These are phyloP conservation scores for Nannizziopsis arthrosporioides DNA, from an alignment of 2,329 filamentous ascomycete species.

Conservation along the genomic window DNA sequence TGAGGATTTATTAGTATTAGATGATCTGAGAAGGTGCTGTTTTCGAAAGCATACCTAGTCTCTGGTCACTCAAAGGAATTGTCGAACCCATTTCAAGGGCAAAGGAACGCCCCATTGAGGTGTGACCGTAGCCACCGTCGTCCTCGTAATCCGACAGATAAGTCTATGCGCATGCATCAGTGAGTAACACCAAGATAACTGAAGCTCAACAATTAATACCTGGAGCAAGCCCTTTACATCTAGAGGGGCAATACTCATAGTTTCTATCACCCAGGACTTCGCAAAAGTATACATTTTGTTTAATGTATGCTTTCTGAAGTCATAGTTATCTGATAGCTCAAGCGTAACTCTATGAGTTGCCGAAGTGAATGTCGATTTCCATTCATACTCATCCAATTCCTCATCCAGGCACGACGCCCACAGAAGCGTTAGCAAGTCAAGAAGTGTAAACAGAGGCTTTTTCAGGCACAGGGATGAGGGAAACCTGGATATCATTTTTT, in stretches of 20 bases:
- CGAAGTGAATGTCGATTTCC: constrained; percentile 69
- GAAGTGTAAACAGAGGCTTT: constrained; percentile 77
- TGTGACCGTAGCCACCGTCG: constrained; percentile 78
- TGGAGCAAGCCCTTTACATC: constrained; percentile 89
- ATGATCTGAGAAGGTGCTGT: background rate
- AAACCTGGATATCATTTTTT: constrained; percentile 70
- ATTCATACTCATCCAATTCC: constrained; percentile 87
- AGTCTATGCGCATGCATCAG: constrained; percentile 43
- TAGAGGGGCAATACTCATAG: constrained; percentile 73
- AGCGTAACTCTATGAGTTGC: constrained; percentile 65
- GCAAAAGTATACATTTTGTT: constrained; percentile 66
- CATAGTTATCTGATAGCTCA: constrained; percentile 87
- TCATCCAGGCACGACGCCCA: constrained; percentile 90
- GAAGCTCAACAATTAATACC: constrained; percentile 18
- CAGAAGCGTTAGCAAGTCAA: constrained; percentile 87
- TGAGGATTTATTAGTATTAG: constrained; percentile 13
- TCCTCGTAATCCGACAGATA: constrained; percentile 94
- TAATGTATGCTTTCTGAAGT: constrained; percentile 66
- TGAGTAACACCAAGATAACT: background rate
- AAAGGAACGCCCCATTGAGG: constrained; percentile 86
- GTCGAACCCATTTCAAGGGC: constrained; percentile 82
- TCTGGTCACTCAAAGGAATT: constrained; percentile 76
- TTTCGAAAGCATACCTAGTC: constrained; percentile 43
- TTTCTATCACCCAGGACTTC: constrained; percentile 65
- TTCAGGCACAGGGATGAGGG: constrained; percentile 86